A percentile compares a stretch with the other conserved stretches of the same genome.
These are phyloP conservation scores for Madurella fahalii DNA, from an alignment of 2,329 filamentous ascomycete genomes.

Conservation along the genomic window DNA sequence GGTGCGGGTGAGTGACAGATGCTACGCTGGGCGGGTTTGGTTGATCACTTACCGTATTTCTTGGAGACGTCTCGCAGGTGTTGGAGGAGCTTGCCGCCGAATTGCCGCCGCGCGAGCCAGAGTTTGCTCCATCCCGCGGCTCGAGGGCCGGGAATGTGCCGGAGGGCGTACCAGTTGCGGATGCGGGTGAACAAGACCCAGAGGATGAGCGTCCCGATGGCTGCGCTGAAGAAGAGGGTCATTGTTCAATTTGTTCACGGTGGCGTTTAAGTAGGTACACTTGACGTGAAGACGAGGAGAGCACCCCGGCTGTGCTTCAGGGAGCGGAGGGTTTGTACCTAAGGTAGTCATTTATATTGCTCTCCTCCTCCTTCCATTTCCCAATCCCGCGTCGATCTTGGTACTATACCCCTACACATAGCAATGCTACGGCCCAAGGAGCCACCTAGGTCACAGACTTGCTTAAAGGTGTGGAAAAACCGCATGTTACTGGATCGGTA, in stretches of 20 bases:
- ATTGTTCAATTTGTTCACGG: background rate
- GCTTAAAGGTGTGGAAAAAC: too few species aligned
- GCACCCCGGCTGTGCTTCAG: too few species aligned
- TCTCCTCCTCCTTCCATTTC: too few species aligned
- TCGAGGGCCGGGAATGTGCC: constrained; percentile 16
- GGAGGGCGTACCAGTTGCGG: constrained; percentile 4
- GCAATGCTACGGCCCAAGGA: too few species aligned
- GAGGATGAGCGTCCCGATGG: background rate
- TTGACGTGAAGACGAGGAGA: too few species aligned
- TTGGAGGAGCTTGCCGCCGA: constrained; percentile 3
- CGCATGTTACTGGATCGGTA: too few species aligned
- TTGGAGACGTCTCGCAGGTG: constrained; percentile 1
- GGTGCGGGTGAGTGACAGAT: background rate
- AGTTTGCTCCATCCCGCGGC: constrained; percentile 10
- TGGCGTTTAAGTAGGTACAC: too few species aligned
- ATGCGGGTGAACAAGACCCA: background rate
- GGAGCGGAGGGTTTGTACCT: too few species aligned
- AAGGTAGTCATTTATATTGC: too few species aligned
- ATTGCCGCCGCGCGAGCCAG: constrained; percentile 12
- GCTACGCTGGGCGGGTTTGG: background rate
- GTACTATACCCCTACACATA: too few species aligned
- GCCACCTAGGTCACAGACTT: too few species aligned
- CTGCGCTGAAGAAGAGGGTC: background rate
- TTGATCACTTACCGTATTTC: constrained; percentile 14
- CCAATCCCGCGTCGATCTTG: too few species aligned